Conservation (phyloP, 129 eudicot species). For the Flaveria linearis region DNA sequence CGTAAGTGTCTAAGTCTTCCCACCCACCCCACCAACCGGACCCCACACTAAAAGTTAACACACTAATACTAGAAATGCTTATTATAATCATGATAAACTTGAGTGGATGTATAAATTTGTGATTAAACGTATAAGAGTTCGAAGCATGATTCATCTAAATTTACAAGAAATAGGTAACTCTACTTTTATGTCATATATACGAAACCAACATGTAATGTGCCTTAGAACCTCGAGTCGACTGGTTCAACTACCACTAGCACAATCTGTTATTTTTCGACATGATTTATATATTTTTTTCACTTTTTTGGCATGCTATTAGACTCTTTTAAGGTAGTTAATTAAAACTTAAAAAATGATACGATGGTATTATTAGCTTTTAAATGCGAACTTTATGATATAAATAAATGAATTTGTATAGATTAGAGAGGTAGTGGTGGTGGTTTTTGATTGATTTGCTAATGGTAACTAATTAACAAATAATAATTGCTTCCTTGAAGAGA, state of each 20-base stretch:
- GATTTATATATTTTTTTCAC: not conserved
- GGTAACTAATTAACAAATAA: slow-evolving; percentile 25
- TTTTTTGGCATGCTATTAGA: not conserved
- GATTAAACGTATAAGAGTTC: too few relatives aligned
- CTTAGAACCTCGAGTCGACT: too few relatives aligned
- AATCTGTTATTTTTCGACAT: too few relatives aligned
- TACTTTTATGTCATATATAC: too few relatives aligned
- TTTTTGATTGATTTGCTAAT: slow-evolving; percentile 21
- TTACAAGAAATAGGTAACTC: too few relatives aligned
- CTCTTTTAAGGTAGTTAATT: not conserved
- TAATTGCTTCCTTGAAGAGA: slow-evolving; percentile 32
- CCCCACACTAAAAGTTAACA: not conserved
- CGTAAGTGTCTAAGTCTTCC: not conserved
- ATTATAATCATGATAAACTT: not conserved
- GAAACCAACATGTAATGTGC: too few relatives aligned
- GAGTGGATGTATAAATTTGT: too few relatives aligned
- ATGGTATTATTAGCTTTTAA: not conserved
- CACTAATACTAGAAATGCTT: not conserved
- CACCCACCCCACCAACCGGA: not conserved
- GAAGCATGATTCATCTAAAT: too few relatives aligned
- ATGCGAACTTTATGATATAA: not conserved
- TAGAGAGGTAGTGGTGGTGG: slow-evolving; percentile 27
- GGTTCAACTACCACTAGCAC: too few relatives aligned
- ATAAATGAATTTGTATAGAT: not conserved
- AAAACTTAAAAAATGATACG: not conserved